A percentile compares a stretch with the other conserved stretches of the same genome.
phyloP scores from a whole-genome alignment of 2,329 filamentous ascomycete genomes.

The Colletotrichum lini region DNA sequence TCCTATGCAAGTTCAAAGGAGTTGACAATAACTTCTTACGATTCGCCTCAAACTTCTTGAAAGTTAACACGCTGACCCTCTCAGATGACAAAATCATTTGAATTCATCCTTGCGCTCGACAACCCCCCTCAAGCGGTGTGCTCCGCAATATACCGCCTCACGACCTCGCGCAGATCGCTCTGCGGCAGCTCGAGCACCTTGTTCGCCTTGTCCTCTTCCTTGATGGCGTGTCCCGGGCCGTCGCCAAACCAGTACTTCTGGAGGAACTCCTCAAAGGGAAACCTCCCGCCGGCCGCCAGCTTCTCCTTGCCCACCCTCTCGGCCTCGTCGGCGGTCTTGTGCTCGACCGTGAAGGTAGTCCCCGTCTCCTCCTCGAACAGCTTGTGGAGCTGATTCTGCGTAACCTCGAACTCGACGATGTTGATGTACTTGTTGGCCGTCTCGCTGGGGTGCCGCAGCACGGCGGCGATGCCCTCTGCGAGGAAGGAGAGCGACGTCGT shows the following conservation, averaged over 20 bases:
- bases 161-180: constrained; percentile 26
- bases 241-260: constrained; percentile 39
- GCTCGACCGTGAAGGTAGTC: constrained; percentile 64
- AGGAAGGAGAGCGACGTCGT: constrained; percentile 32
- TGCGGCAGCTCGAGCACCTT: constrained; percentile 37
- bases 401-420: constrained; percentile 69
- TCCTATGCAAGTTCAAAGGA: not conserved
- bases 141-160: constrained; percentile 23
- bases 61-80: too few species aligned
- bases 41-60: too few species aligned
- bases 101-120: not conserved
- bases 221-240: constrained; percentile 24
- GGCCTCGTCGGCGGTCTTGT: constrained; percentile 52
- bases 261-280: constrained; percentile 35
- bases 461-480: constrained; percentile 55
- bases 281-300: constrained; percentile 48
- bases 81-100: too few species aligned
- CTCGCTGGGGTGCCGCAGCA: constrained; percentile 63
- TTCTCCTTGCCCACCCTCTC: constrained; percentile 57
- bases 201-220: constrained; percentile 39
- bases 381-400: constrained; percentile 70
- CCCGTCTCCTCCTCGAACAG: constrained; percentile 67
- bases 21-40: too few species aligned
- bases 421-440: constrained; percentile 72
- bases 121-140: not conserved